phyloP scores from a whole-genome alignment of 1,284 basidiomycete genomes.

The Apiotrichum mycotoxinovorans region DNA sequence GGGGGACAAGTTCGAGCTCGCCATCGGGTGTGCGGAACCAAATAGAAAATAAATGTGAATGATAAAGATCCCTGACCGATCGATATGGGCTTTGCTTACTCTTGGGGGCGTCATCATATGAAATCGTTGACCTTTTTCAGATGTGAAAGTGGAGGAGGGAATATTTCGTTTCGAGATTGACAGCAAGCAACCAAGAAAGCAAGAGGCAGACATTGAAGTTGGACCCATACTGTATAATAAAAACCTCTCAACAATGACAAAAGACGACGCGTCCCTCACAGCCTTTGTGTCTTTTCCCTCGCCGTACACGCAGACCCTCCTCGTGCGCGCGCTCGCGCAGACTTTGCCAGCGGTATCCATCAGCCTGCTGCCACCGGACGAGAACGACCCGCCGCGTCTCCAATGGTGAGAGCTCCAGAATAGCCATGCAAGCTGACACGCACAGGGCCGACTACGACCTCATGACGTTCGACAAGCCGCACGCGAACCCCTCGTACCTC shows the following conservation, averaged over 20 bases:
- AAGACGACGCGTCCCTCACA: slow-evolving; percentile 27
- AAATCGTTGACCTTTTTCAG: no score
- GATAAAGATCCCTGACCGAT: no score
- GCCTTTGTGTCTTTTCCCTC: slow-evolving; percentile 72
- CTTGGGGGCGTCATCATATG: no score
- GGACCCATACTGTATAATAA: no score
- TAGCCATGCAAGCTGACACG: slow-evolving; percentile 27
- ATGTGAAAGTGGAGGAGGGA: no score
- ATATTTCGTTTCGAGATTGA: no score
- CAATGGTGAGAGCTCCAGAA: slow-evolving; percentile 39
- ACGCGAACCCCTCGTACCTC: slow-evolving; percentile 53
- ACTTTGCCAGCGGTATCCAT: slow-evolving; percentile 36
- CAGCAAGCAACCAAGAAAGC: not conserved
- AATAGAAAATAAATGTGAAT: not conserved
- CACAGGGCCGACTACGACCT: slow-evolving; percentile 62
- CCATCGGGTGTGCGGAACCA: not conserved
- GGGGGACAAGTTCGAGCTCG: not conserved
- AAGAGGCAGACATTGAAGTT: no score
- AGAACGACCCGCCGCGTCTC: slow-evolving; percentile 38
- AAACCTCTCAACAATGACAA: not conserved
- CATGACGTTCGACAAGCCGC: slow-evolving; percentile 70
- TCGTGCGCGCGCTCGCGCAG: slow-evolving; percentile 59
- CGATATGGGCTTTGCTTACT: no score
- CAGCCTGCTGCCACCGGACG: slow-evolving; percentile 28
- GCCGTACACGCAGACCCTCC: slow-evolving; percentile 68